Evolutionary conservation across 306 rosid genomes (phyloP), one percentile per base, ranked within the genome.

Genomic region (Lathyrus oleraceus): DNA sequence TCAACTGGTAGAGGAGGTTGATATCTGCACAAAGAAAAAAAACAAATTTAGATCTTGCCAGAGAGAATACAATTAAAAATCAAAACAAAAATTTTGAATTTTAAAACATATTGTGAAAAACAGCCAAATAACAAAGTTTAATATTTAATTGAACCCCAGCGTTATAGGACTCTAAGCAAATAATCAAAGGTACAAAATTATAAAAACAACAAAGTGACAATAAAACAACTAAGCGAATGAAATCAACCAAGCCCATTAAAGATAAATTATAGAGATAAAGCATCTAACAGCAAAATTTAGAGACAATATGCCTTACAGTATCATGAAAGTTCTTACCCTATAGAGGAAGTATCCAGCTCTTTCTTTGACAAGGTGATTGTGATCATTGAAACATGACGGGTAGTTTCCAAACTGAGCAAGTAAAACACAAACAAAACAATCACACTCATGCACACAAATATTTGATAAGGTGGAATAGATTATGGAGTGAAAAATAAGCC

Each of bases 361-460:
- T 79, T 76, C 81, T 79, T 86, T 15, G 96, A 92, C 84, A 92
- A 76, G 60, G 91, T 86, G 72, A 92, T 86, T 36, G 89, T 77
- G 79, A 92, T 87, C 92, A 88, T 82, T 47, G 98, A 92, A 77
- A 92, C 98, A 81, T 88, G 98, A n/a, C 98, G 92, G 14, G 88
- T 88, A 59, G 95, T 92, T 87, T 92, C 96, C 64, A 92, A 81
- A 75, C 98, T 89, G 82, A 62, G 64, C 16, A 59, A 78, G 20
- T 53, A 81, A 49, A 38, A 73, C 42, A 43, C 79, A 77, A 23
- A 20, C 64, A 48, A 43, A 62, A 69, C 43, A n/a, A 52, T 64
- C 56, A 70, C 23, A 67, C 49, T 52, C 57, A 39, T 65, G 27
- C 4, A 54, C n/a, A 69, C 69, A 19, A 57, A 69, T 14, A 76